A percentile compares a stretch with the other conserved stretches of the same genome.
These are phyloP conservation scores for Fusarium floridanum DNA, from an alignment of 2,329 filamentous ascomycete genomes.

Conservation along the genomic window DNA sequence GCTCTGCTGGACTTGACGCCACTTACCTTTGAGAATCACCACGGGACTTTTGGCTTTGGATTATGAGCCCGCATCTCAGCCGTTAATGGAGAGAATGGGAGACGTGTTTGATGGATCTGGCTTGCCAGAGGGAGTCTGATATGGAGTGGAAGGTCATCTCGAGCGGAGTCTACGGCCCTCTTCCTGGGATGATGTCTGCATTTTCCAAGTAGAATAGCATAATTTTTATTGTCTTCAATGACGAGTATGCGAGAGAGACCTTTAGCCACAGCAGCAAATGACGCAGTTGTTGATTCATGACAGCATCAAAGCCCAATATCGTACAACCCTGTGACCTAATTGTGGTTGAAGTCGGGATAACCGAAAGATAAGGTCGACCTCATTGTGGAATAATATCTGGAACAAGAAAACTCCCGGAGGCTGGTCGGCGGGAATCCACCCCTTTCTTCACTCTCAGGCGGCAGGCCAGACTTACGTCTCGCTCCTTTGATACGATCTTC, in stretches of 20 bases:
- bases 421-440: not conserved
- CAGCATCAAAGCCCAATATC: too few relatives aligned
- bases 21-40: not conserved
- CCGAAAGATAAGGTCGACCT: too few relatives aligned
- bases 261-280: too few relatives aligned
- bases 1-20: not conserved
- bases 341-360: too few relatives aligned
- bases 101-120: not conserved
- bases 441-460: not conserved
- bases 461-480: not conserved
- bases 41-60: not conserved
- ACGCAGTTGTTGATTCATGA: too few relatives aligned
- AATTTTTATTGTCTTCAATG: too few relatives aligned
- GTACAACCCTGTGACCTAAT: too few relatives aligned
- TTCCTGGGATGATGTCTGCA: not conserved
- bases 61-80: not conserved
- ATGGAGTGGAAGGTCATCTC: not conserved
- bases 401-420: not conserved
- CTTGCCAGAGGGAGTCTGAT: not conserved
- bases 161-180: not conserved
- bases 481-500: not conserved
- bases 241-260: too few relatives aligned
- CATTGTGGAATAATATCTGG: not conserved
- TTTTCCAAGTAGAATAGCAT: not conserved
- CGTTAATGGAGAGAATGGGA: not conserved